phyloP scores from a whole-genome alignment of 306 rosid genomes.

The Biancaea sappan region DNA sequence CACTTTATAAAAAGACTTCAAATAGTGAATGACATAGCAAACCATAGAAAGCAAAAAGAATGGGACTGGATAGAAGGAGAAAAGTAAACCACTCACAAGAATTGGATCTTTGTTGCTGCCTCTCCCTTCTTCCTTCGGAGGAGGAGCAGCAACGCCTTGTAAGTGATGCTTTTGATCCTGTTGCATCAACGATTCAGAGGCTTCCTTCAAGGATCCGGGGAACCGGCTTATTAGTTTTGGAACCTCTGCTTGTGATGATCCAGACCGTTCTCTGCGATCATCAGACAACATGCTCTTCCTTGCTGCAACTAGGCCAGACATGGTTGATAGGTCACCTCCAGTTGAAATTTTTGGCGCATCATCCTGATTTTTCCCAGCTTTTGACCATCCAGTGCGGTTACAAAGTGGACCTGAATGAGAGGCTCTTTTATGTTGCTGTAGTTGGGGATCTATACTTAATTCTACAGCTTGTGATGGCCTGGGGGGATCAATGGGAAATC shows the following conservation, averaged over 20 bases:
- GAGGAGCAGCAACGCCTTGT: slow-evolving; percentile 45
- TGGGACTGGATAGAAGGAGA: background rate
- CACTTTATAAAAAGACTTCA: background rate
- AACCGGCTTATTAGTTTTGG: slow-evolving; percentile 78
- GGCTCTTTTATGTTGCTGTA: slow-evolving; percentile 84
- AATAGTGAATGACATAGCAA: background rate
- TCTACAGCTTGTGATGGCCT: slow-evolving; percentile 85
- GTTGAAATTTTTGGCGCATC: slow-evolving; percentile 76
- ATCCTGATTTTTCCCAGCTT: slow-evolving; percentile 74
- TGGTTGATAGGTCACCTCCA: slow-evolving; percentile 69
- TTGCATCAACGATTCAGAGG: slow-evolving; percentile 57
- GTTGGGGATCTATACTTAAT: slow-evolving; percentile 49
- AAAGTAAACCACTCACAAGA: slow-evolving; percentile 50
- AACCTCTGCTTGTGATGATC: slow-evolving; percentile 73
- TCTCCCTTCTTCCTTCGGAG: slow-evolving; percentile 64
- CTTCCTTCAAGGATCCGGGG: slow-evolving; percentile 93
- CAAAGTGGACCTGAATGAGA: slow-evolving; percentile 98
- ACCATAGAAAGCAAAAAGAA: background rate
- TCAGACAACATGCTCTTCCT: slow-evolving; percentile 85
- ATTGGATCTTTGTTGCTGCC: slow-evolving; percentile 59
- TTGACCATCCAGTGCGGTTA: slow-evolving; percentile 88
- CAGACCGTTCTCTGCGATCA: slow-evolving; percentile 80
- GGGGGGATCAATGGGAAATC: slow-evolving; percentile 99
- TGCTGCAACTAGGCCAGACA: slow-evolving; percentile 84
- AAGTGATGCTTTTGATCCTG: slow-evolving; percentile 69